Evolutionary conservation across 345 rosid genomes (phyloP).

Genomic region (Aquilaria sinensis): DNA sequence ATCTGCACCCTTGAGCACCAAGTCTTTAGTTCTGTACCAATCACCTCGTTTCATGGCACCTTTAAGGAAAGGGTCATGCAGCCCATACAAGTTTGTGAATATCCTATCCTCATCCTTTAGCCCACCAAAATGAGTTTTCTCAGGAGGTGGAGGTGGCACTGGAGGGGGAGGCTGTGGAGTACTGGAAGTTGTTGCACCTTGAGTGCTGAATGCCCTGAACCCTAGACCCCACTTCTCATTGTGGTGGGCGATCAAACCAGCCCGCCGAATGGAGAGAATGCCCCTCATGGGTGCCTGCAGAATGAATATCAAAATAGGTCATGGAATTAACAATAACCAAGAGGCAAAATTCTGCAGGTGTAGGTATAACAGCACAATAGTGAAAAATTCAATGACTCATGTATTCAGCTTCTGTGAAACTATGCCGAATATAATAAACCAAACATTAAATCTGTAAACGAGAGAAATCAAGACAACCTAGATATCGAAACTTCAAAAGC

Average conservation of each 20-base stretch:
- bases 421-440: too few relatives aligned
- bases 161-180: slow-evolving; percentile 80
- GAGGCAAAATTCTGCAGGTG: too few relatives aligned
- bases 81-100: slow-evolving; percentile 85
- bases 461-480: too few relatives aligned
- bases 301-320: neutral
- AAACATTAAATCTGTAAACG: too few relatives aligned
- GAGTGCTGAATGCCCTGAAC: slow-evolving; percentile 64
- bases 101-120: slow-evolving; percentile 94
- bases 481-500: too few relatives aligned
- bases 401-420: too few relatives aligned
- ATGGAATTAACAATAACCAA: too few relatives aligned
- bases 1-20: slow-evolving; percentile 94
- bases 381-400: too few relatives aligned
- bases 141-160: slow-evolving; percentile 88
- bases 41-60: slow-evolving; percentile 97
- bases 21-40: slow-evolving; percentile 92
- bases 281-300: slow-evolving; percentile 78
- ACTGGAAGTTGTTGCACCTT: slow-evolving; percentile 58
- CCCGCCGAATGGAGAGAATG: slow-evolving; percentile 58
- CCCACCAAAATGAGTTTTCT: slow-evolving; percentile 97
- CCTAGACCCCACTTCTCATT: slow-evolving; percentile 39
- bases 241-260: slow-evolving; percentile 32
- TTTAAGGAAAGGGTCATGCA: slow-evolving; percentile 91
- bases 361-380: too few relatives aligned